These are phyloP conservation scores for Euphrasia arctica DNA, from an alignment of 305 asterid species.

Conservation along the genomic window DNA sequence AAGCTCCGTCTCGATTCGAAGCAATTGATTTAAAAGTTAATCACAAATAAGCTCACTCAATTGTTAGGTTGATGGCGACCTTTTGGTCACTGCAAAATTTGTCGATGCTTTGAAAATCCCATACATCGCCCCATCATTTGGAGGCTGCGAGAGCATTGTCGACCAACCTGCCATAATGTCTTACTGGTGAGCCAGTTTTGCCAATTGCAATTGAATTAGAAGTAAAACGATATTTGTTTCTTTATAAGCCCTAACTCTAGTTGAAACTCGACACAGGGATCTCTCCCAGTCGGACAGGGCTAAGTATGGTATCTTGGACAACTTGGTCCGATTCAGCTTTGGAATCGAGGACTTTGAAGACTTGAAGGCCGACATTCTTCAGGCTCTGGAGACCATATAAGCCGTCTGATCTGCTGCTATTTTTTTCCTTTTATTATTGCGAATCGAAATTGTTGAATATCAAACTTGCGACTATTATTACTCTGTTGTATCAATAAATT, in stretches of 20 bases:
- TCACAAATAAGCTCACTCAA: conserved; percentile 18
- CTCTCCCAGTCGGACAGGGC: conserved; percentile 64
- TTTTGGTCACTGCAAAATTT: conserved; percentile 71
- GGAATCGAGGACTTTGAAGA: conserved; percentile 92
- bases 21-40: conserved; percentile 18
- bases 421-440: neutral
- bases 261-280: conserved; percentile 49
- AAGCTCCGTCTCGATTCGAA: conserved; percentile 16
- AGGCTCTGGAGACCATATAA: conserved; percentile 81
- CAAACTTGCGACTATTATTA: neutral
- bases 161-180: conserved; percentile 99
- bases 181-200: conserved; percentile 56
- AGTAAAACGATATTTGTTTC: neutral
- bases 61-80: conserved; percentile 86
- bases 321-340: conserved; percentile 96
- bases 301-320: conserved; percentile 80
- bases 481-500: too few species aligned
- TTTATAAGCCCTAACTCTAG: neutral
- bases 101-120: conserved; percentile 82
- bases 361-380: conserved; percentile 82
- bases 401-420: conserved; percentile 37
- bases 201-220: neutral
- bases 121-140: conserved; percentile 96
- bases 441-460: neutral
- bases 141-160: conserved; percentile 96